phyloP scores from a whole-genome alignment of 2,329 filamentous ascomycete species.

The Fusarium agapanthi region DNA sequence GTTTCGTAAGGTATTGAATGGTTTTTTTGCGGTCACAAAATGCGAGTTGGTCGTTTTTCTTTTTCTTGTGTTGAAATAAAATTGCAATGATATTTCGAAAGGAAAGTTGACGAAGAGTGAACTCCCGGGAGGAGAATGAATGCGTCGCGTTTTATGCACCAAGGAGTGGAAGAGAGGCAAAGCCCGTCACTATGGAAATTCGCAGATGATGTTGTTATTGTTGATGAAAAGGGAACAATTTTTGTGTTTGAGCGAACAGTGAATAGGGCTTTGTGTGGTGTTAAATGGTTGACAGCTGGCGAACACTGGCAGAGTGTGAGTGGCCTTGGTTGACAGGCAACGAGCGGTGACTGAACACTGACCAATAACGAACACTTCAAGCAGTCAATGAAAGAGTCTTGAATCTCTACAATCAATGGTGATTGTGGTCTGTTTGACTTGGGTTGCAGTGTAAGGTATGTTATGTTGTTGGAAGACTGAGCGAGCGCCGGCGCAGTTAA shows the following conservation, averaged over 20 bases:
- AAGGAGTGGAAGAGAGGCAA: slow-evolving; percentile 30
- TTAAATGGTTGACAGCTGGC: slow-evolving; percentile 31
- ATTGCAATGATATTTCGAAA: slow-evolving; percentile 22
- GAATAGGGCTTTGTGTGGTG: slow-evolving; percentile 13
- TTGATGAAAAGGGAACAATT: slow-evolving; percentile 12
- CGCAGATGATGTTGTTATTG: slow-evolving; percentile 24
- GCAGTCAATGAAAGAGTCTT: neutral
- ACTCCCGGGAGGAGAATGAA: slow-evolving; percentile 27
- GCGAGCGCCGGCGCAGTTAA: slow-evolving; percentile 30
- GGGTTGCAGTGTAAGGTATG: neutral
- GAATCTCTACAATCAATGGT: neutral
- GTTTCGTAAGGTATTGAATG: neutral
- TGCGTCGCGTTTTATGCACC: slow-evolving; percentile 19
- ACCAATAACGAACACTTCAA: slow-evolving; percentile 8
- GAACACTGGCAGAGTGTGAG: slow-evolving; percentile 30
- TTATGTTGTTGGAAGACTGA: slow-evolving; percentile 9
- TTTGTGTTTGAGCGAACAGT: slow-evolving; percentile 29
- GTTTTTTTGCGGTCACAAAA: neutral
- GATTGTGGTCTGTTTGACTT: slow-evolving; percentile 4
- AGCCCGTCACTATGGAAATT: slow-evolving; percentile 20
- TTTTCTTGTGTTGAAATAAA: slow-evolving; percentile 9
- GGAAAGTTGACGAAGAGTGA: slow-evolving; percentile 18
- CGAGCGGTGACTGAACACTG: slow-evolving; percentile 15
- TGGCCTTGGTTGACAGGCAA: neutral
- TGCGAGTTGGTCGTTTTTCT: neutral